Evolutionary conservation across 2,329 filamentous ascomycete species (phyloP).

Genomic region (Tolypocladium paradoxum): DNA sequence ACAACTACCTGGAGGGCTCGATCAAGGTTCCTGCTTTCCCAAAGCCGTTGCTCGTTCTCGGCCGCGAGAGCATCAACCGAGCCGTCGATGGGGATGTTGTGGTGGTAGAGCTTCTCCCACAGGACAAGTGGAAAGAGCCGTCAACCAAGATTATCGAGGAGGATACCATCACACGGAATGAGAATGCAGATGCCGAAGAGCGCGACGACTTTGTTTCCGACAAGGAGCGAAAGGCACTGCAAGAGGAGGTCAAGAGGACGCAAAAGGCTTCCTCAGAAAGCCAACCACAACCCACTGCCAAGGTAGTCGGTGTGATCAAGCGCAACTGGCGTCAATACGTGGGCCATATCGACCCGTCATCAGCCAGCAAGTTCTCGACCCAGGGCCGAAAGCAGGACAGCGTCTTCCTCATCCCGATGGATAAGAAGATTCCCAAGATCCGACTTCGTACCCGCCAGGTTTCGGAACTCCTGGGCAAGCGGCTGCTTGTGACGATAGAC

Average conservation of each 20-base stretch:
- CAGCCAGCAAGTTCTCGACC: constrained; percentile 60
- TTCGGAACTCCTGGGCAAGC: constrained; percentile 77
- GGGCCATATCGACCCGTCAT: constrained; percentile 83
- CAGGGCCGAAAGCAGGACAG: constrained; percentile 80
- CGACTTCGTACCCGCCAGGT: constrained; percentile 85
- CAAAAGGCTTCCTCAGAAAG: constrained; percentile 69
- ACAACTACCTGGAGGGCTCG: constrained; percentile 94
- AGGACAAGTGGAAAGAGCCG: constrained; percentile 93
- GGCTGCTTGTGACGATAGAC: constrained; percentile 87
- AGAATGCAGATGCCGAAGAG: constrained; percentile 80
- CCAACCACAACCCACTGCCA: constrained; percentile 78
- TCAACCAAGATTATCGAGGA: constrained; percentile 96
- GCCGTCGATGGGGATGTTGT: constrained; percentile 87
- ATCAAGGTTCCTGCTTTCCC: constrained; percentile 86
- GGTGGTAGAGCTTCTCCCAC: constrained; percentile 83
- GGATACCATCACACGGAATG: constrained; percentile 80
- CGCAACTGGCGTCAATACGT: constrained; percentile 98
- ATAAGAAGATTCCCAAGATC: constrained; percentile 95
- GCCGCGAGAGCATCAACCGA: constrained; percentile 92
- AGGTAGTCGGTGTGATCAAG: constrained; percentile 84
- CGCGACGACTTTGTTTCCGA: constrained; percentile 72
- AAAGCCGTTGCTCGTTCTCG: constrained; percentile 76
- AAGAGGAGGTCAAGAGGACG: constrained; percentile 81
- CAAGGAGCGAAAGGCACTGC: constrained; percentile 73
- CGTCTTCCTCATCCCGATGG: constrained; percentile 94